Percentiles rank a stretch among this genome's conserved stretches.
phyloP scores from a whole-genome alignment of 2,329 filamentous ascomycete species.

The Fusarium anguioides region DNA sequence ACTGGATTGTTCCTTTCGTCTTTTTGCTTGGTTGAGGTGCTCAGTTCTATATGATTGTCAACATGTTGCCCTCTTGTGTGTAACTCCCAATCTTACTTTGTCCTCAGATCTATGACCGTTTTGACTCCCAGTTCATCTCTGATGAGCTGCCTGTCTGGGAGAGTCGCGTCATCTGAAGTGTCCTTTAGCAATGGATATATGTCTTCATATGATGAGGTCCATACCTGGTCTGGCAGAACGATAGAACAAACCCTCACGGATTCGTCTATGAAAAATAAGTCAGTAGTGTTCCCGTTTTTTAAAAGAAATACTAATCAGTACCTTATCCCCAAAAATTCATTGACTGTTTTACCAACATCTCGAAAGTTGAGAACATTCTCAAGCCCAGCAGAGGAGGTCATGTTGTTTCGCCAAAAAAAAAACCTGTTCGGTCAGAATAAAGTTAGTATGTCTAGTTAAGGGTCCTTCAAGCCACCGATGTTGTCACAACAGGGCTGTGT shows the following conservation, averaged over 20 bases:
- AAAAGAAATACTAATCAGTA: constrained; percentile 48
- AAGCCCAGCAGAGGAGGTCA: constrained; percentile 35
- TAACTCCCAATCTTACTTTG: constrained; percentile 64
- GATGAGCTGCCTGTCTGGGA: constrained; percentile 70
- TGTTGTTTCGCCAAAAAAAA: constrained; percentile 28
- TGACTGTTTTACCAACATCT: constrained; percentile 77
- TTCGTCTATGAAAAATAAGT: constrained; percentile 48
- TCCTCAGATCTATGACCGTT: constrained; percentile 82
- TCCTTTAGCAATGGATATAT: constrained; percentile 15
- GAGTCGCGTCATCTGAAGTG: constrained; percentile 74
- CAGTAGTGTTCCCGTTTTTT: neutral
- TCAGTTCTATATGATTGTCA: constrained; percentile 67
- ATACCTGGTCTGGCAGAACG: constrained; percentile 73
- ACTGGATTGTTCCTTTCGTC: constrained; percentile 62
- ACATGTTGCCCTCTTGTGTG: neutral
- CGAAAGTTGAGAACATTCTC: constrained; percentile 75
- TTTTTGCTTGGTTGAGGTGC: constrained; percentile 74
- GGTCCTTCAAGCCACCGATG: neutral
- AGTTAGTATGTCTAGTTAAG: neutral
- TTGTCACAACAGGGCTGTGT: neutral
- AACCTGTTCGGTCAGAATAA: neutral
- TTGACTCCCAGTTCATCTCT: constrained; percentile 70
- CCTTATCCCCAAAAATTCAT: constrained; percentile 66
- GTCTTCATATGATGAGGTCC: constrained; percentile 1
- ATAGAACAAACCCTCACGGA: constrained; percentile 73